A percentile compares a stretch with the other conserved stretches of the same genome.
Conservation (phyloP, 306 rosid species). For the Prunus campanulata region DNA sequence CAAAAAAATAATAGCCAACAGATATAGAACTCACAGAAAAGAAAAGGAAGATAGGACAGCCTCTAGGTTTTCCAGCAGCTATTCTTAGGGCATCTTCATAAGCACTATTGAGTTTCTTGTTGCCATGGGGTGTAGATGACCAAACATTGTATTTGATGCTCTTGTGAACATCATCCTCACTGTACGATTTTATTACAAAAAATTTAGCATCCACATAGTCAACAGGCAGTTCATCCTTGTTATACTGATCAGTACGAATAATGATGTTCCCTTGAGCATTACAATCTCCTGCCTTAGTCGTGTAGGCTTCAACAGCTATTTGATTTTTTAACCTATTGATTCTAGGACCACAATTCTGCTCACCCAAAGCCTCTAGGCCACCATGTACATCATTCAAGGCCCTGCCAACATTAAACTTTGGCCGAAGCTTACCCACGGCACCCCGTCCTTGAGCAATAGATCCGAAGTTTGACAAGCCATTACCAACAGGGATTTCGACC, state of each 20-base stretch:
- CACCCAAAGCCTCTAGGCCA: constrained; percentile 61
- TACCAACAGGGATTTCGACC: constrained; percentile 34
- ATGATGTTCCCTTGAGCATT: constrained; percentile 68
- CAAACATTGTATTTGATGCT: constrained; percentile 93
- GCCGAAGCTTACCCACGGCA: constrained; percentile 46
- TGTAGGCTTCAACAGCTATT: constrained; percentile 61
- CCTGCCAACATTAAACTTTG: constrained; percentile 48
- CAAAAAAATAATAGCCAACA: neutral
- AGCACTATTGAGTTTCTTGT: constrained; percentile 74
- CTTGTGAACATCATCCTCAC: constrained; percentile 98
- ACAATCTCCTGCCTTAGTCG: constrained; percentile 70
- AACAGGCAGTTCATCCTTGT: constrained; percentile 67
- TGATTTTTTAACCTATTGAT: constrained; percentile 57
- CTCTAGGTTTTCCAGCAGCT: constrained; percentile 53
- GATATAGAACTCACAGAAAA: constrained; percentile 62
- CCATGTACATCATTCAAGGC: constrained; percentile 43
- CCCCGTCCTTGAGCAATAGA: constrained; percentile 52
- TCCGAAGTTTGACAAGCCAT: constrained; percentile 57
- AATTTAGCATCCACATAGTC: constrained; percentile 69
- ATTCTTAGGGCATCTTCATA: constrained; percentile 70
- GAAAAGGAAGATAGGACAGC: constrained; percentile 76
- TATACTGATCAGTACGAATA: constrained; percentile 70
- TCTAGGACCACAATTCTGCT: constrained; percentile 94
- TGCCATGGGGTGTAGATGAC: constrained; percentile 97
- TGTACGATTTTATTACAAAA: constrained; percentile 91